Base-by-base conservation (phyloP, 257 asterid species). In the Cynanchum wilfordii region DNA sequence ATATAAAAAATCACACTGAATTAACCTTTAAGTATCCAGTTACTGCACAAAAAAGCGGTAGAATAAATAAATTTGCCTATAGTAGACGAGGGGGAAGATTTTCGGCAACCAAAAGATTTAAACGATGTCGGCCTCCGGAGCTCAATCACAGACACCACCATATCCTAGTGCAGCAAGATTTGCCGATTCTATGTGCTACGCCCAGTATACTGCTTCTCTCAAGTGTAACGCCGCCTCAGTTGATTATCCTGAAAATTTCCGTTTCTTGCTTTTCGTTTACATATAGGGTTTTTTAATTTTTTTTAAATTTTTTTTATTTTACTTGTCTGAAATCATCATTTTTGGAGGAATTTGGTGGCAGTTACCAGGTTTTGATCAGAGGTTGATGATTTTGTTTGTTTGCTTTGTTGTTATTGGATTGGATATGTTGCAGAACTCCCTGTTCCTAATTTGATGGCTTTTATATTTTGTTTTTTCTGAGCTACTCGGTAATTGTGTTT, bases 201-300 rank as follows among this genome's bases (percentile, higher is more conserved):
- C 90, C 68, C 88, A 90, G 33, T 93, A 93, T 80, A 74, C 94
- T n/a, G 94, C 95, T 77, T 93, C 98, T 75, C 96, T 93, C 52
- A 93, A 91, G 75, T 93, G 97, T 93, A 86, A 73, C 36, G 10
- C 33, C 45, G 25, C 51, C 64, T 33, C n/a, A 22, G 49, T 74
- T 12, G 19, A 47, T 20, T 64, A 19, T 11, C 70, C 63, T 5
- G 22, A 29, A 12, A 66, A 10, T 59, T 19, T 38, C 11, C 12
- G 1, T 64, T 0, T 71, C 13, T n/a, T 0, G 33, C n/a, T 33
- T 15, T 74, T 4, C 66, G 36, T 47, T 73, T 69, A 50, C 3
- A 3, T 63, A 15, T 12, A 45, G 3, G 51, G 52, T 17, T 49
- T 68, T 45, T 13, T 33, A 16, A 16, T 3, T 3, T 25, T 17